These are phyloP conservation scores for Colletotrichum sublineola DNA, from an alignment of 2,329 filamentous ascomycete species.

Conservation along the genomic window DNA sequence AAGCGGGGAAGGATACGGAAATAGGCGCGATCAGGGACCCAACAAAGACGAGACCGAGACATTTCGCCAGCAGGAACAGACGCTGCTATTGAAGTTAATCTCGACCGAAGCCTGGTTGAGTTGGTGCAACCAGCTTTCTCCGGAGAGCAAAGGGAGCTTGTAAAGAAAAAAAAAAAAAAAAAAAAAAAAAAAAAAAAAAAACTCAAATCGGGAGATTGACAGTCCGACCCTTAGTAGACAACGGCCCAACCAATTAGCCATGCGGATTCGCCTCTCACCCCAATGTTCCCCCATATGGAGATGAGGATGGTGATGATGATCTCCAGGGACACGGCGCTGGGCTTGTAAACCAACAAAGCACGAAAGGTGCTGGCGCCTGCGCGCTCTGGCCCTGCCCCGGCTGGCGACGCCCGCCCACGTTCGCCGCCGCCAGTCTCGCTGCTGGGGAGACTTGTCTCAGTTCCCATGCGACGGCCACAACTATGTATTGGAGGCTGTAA, in stretches of 20 bases:
- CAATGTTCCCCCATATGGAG: not conserved
- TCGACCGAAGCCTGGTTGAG: too few relatives aligned
- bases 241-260: not conserved
- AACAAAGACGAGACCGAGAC: slow-evolving; percentile 25
- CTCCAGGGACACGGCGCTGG: slow-evolving; percentile 14
- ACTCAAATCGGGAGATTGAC: not conserved
- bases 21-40: not conserved
- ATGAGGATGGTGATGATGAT: not conserved
- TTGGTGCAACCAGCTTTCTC: not conserved
- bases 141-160: not conserved
- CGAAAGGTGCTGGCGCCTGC: not conserved
- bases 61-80: slow-evolving; percentile 14
- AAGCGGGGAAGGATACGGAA: not conserved
- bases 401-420: not conserved
- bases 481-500: slow-evolving; percentile 10
- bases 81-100: not conserved
- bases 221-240: not conserved
- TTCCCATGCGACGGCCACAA: slow-evolving; percentile 33
- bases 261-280: not conserved
- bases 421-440: slow-evolving; percentile 6
- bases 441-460: slow-evolving; percentile 12
- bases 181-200: too few relatives aligned
- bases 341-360: not conserved
- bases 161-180: not conserved
- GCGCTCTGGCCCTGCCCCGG: slow-evolving; percentile 31